phyloP scores from a whole-genome alignment of 345 rosid genomes.

The Microthlaspi erraticum region DNA sequence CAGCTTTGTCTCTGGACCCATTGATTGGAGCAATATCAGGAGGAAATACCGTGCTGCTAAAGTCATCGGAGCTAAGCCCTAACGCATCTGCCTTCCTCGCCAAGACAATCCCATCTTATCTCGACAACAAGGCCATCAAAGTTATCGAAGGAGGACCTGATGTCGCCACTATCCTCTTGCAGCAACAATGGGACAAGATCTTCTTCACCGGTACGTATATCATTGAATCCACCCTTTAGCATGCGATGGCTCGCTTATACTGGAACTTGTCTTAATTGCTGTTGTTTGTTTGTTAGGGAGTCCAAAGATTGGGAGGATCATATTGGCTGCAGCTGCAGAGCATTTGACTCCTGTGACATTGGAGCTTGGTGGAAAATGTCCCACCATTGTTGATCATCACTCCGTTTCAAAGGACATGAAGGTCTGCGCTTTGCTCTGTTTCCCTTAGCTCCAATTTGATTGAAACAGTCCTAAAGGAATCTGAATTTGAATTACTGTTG shows the following conservation, averaged over 20 bases:
- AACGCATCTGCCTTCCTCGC: slow-evolving; percentile 63
- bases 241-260: not conserved
- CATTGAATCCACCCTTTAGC: not conserved
- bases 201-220: slow-evolving; percentile 77
- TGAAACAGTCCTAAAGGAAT: not conserved
- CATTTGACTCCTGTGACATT: slow-evolving; percentile 88
- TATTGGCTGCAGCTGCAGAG: slow-evolving; percentile 80
- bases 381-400: slow-evolving; percentile 62
- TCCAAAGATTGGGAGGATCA: slow-evolving; percentile 63
- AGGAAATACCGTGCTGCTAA: slow-evolving; percentile 78
- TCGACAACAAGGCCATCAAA: slow-evolving; percentile 72
- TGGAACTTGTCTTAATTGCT: not conserved
- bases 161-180: slow-evolving; percentile 57
- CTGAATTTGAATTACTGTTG: slow-evolving; percentile 42
- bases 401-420: slow-evolving; percentile 53
- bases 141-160: slow-evolving; percentile 73
- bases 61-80: slow-evolving; percentile 79
- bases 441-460: not conserved
- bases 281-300: slow-evolving; percentile 56
- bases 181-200: slow-evolving; percentile 87
- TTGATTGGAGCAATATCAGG: slow-evolving; percentile 89
- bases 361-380: slow-evolving; percentile 93
- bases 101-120: slow-evolving; percentile 60
- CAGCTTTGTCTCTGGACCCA: slow-evolving; percentile 82
- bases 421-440: slow-evolving; percentile 49